A percentile compares a stretch with the other conserved stretches of the same genome.
phyloP scores from a whole-genome alignment of 257 asterid species.

The Sherardia arvensis region DNA sequence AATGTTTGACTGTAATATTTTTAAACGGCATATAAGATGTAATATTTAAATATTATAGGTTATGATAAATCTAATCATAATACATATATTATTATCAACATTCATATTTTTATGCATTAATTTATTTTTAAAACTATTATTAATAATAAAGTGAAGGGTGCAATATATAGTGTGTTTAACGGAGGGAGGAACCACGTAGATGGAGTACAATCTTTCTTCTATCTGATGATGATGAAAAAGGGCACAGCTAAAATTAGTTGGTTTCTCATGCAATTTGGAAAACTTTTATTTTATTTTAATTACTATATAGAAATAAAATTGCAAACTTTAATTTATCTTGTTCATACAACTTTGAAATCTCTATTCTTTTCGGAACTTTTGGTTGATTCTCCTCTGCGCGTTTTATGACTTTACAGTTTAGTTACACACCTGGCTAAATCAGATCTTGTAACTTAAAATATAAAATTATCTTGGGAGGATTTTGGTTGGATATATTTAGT shows the following conservation, averaged over 20 bases:
- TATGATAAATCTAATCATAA: too few species aligned
- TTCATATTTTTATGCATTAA: too few species aligned
- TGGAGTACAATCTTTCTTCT: slow-evolving; percentile 4
- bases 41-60: too few species aligned
- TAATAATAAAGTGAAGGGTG: too few species aligned
- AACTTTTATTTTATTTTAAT: not conserved
- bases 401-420: not conserved
- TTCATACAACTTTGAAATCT: not conserved
- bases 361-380: not conserved
- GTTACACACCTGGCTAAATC: not conserved
- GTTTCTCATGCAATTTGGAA: slow-evolving; percentile 7
- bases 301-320: too few species aligned
- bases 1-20: too few species aligned
- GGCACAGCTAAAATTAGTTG: slow-evolving; percentile 22
- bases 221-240: slow-evolving; percentile 10
- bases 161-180: too few species aligned
- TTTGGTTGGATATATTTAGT: too few species aligned
- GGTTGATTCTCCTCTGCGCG: not conserved
- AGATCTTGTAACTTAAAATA: not conserved
- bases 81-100: too few species aligned
- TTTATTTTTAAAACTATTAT: too few species aligned
- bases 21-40: too few species aligned
- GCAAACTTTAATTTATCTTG: not conserved
- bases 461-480: not conserved
- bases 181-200: too few species aligned